Evolutionary conservation across 208 protist genomes (phyloP).

Genomic region (Lotmaria passim): DNA sequence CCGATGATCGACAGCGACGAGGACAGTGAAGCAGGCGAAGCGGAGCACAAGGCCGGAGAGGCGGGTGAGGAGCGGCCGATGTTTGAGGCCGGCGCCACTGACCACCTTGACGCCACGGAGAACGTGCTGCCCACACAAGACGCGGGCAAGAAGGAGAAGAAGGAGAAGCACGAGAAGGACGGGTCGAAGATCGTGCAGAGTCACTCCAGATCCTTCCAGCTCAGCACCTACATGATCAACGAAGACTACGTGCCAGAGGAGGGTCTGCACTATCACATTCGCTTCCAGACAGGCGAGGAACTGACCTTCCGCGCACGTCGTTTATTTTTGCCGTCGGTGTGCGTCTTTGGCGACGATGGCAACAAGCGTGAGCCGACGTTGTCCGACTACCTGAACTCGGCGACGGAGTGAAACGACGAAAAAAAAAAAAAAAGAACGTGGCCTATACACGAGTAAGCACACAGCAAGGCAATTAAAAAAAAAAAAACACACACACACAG

Average conservation of each 20-base stretch:
- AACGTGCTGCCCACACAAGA: background rate
- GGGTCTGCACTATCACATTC: constrained; percentile 40
- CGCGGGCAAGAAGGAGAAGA: constrained; percentile 10
- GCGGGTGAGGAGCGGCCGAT: background rate
- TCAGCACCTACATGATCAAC: constrained; percentile 44
- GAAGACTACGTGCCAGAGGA: constrained; percentile 46
- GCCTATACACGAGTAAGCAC: background rate
- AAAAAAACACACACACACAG: too few species aligned
- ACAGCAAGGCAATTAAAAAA: too few species aligned
- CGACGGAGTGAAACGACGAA: background rate
- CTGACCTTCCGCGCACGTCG: constrained; percentile 49
- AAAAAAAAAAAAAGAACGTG: too few species aligned
- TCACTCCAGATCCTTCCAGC: constrained; percentile 46
- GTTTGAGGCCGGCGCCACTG: constrained; percentile 21
- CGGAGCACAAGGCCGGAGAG: background rate
- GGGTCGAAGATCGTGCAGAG: constrained; percentile 24
- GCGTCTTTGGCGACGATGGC: constrained; percentile 28
- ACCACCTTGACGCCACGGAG: constrained; percentile 23
- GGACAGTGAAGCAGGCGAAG: constrained; percentile 1
- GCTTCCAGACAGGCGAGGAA: constrained; percentile 51
- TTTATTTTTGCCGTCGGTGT: constrained; percentile 49
- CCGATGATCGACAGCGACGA: constrained; percentile 15
- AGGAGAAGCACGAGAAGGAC: constrained; percentile 18
- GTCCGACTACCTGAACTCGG: constrained; percentile 18
- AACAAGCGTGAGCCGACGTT: constrained; percentile 26